Evolutionary conservation across 2,329 filamentous ascomycete genomes (phyloP).

Genomic region (Rhynchosporium graminicola): DNA sequence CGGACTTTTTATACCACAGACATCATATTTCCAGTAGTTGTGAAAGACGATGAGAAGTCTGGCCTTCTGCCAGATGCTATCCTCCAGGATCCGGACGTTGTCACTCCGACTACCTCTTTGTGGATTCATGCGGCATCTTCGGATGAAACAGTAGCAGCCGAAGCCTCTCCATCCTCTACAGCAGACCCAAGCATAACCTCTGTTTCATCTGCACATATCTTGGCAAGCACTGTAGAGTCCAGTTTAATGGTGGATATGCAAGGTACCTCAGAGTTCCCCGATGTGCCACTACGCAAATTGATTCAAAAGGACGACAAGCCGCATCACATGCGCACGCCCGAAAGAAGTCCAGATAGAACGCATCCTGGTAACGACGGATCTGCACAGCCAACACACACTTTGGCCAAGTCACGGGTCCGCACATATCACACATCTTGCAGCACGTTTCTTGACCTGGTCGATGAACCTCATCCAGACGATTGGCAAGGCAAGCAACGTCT

Average conservation of each 20-base stretch:
- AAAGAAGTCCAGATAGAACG: constrained; percentile 46
- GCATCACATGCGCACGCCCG: constrained; percentile 42
- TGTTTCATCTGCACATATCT: constrained; percentile 4
- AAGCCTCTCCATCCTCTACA: constrained; percentile 15
- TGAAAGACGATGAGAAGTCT: constrained; percentile 19
- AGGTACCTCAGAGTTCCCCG: constrained; percentile 27
- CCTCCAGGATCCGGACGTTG: not conserved
- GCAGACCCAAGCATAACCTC: constrained; percentile 14
- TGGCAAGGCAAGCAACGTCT: constrained; percentile 43
- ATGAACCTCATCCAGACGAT: constrained; percentile 47
- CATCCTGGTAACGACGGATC: constrained; percentile 52
- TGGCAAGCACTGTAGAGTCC: not conserved
- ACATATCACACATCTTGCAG: constrained; percentile 55
- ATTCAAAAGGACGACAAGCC: constrained; percentile 40
- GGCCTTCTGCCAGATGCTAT: constrained; percentile 2
- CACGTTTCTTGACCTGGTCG: constrained; percentile 61
- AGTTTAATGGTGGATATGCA: not conserved
- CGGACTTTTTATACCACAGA: constrained; percentile 66
- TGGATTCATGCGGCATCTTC: constrained; percentile 8
- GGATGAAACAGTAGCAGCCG: not conserved
- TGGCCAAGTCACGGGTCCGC: constrained; percentile 55
- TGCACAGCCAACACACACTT: constrained; percentile 47
- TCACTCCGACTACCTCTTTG: constrained; percentile 1
- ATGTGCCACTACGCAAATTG: constrained; percentile 34
- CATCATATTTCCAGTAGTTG: constrained; percentile 46